Conservation (phyloP, 768 basidiomycete genomes). For the Amanita muscaria region DNA sequence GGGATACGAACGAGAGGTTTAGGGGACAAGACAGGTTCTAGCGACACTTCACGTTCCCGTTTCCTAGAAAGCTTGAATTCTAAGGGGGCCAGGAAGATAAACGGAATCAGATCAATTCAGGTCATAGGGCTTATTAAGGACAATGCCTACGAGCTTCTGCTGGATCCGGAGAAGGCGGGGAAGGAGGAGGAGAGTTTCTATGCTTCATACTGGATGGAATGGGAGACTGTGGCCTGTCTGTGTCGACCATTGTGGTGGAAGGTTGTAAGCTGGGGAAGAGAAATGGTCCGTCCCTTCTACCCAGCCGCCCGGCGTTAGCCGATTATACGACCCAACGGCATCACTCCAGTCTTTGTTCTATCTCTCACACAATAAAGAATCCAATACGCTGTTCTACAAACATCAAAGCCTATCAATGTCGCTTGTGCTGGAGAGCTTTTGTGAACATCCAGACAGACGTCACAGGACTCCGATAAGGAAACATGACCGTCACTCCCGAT, state of each 20-base stretch:
- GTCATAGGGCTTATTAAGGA: conserved; percentile 5
- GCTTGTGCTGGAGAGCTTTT: no score
- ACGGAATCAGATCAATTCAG: conserved; percentile 12
- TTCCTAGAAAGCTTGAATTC: conserved; percentile 54
- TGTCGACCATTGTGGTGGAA: conserved; percentile 20
- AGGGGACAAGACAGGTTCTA: conserved; percentile 55
- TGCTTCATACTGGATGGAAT: not conserved
- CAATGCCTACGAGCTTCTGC: conserved; percentile 32
- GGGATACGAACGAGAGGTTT: conserved; percentile 29
- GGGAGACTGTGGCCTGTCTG: conserved; percentile 8
- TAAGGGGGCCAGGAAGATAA: conserved; percentile 14
- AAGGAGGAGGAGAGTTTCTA: conserved; percentile 23
- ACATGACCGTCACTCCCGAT: no score
- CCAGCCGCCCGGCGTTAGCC: conserved; percentile 17
- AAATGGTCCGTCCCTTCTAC: conserved; percentile 16
- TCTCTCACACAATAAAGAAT: not conserved
- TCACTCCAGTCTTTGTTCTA: not conserved
- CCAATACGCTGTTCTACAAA: not conserved
- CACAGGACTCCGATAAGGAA: no score
- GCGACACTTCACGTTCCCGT: conserved; percentile 69
- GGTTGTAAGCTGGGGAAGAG: conserved; percentile 13
- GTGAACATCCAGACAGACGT: no score
- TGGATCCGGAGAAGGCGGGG: conserved; percentile 39
- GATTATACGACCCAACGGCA: conserved; percentile 1
- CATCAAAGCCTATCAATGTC: no score